These are phyloP conservation scores for Nannizziopsis arthrosporioides DNA, from an alignment of 2,329 filamentous ascomycete species.

Conservation along the genomic window DNA sequence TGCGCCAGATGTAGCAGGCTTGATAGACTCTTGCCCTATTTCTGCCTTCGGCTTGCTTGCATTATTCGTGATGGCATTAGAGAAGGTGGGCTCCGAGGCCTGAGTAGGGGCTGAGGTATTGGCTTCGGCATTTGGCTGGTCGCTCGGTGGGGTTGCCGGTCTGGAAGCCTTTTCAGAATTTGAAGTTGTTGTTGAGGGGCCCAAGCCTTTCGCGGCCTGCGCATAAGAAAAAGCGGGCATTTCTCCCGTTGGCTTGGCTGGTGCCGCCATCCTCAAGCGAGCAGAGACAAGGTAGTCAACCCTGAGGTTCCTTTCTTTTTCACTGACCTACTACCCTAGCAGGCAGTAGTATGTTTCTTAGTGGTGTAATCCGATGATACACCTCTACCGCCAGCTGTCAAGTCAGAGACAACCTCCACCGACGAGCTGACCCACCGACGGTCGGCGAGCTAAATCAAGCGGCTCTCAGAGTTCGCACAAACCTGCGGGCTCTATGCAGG, in stretches of 20 bases:
- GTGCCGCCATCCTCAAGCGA: conserved; percentile 32
- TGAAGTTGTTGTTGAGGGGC: conserved; percentile 36
- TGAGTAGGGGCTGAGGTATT: conserved; percentile 25
- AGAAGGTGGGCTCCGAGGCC: conserved; percentile 13
- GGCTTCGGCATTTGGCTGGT: conserved; percentile 22
- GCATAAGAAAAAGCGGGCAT: conserved; percentile 76
- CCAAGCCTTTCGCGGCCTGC: conserved; percentile 78
- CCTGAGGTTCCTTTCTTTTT: not conserved
- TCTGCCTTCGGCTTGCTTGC: not conserved
- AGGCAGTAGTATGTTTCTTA: conserved; percentile 4
- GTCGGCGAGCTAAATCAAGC: conserved; percentile 1
- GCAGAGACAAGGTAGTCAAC: not conserved
- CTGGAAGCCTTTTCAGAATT: conserved; percentile 23
- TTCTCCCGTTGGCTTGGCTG: conserved; percentile 24
- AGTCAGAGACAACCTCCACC: conserved; percentile 12
- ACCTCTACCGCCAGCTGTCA: conserved; percentile 4
- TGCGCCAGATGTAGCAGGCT: conserved; percentile 29
- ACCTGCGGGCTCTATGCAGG: not conserved
- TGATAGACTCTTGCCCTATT: conserved; percentile 10
- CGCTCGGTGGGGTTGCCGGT: conserved; percentile 22
- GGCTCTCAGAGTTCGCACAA: not conserved
- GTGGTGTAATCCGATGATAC: not conserved
- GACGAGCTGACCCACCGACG: conserved; percentile 14
- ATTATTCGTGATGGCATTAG: not conserved
- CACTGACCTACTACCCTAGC: not conserved